Percentiles rank a stretch among this genome's conserved stretches.
Conservation (phyloP, 768 basidiomycete species). For the Boletus bicolor region DNA sequence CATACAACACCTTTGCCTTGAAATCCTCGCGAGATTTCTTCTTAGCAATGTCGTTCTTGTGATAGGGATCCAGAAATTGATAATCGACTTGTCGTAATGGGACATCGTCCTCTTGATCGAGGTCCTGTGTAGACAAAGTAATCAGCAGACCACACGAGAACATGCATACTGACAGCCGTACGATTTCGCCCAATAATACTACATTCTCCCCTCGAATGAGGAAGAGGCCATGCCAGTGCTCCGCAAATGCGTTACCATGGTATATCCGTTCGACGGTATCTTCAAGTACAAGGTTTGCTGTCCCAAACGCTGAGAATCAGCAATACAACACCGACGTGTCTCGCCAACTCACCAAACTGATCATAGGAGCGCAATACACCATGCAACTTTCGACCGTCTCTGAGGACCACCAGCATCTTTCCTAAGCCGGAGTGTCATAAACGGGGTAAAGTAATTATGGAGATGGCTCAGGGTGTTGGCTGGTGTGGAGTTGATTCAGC, state of each 20-base stretch:
- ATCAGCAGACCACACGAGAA: constrained; percentile 5
- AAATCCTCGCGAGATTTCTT: constrained; percentile 80
- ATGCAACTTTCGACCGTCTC: constrained; percentile 95
- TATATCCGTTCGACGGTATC: constrained; percentile 95
- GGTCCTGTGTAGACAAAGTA: constrained; percentile 53
- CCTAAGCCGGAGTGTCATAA: constrained; percentile 49
- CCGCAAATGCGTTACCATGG: constrained; percentile 83
- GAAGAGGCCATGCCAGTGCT: constrained; percentile 85
- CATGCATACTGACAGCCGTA: constrained; percentile 40
- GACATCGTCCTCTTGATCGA: constrained; percentile 89
- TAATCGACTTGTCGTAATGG: constrained; percentile 75
- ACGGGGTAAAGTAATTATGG: constrained; percentile 39
- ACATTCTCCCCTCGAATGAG: constrained; percentile 98
- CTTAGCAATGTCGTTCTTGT: constrained; percentile 66
- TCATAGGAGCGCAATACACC: constrained; percentile 97
- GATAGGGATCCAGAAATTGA: constrained; percentile 63
- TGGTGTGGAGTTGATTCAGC: constrained; percentile 47
- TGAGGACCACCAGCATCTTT: constrained; percentile 96
- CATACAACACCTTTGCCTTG: constrained; percentile 79
- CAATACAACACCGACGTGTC: background rate
- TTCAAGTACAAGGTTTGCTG: constrained; percentile 97
- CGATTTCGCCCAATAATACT: constrained; percentile 94
- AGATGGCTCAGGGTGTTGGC: constrained; percentile 43
- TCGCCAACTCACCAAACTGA: constrained; percentile 78
- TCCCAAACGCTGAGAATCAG: constrained; percentile 4